These are phyloP conservation scores for Tricharina praecox DNA, from an alignment of 495 filamentous ascomycete species.

Conservation along the genomic window DNA sequence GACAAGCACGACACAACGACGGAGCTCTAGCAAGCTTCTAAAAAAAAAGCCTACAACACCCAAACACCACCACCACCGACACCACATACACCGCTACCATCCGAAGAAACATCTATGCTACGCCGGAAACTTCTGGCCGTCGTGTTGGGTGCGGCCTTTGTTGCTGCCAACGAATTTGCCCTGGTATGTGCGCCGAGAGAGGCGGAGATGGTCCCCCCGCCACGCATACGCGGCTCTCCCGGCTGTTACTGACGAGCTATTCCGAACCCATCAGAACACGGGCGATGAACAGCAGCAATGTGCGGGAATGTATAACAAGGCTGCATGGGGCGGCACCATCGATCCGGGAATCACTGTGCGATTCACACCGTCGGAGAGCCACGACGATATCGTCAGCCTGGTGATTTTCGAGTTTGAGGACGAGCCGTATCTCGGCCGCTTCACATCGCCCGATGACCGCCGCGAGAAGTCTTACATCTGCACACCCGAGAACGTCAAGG, in stretches of 20 bases:
- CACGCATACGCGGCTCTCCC: background rate
- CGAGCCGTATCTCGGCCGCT: conserved; percentile 45
- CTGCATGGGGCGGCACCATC: conserved; percentile 70
- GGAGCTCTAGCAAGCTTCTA: too few relatives aligned
- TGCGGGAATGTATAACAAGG: conserved; percentile 90
- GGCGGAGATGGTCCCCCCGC: too few relatives aligned
- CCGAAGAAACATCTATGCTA: background rate
- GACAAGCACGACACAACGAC: too few relatives aligned
- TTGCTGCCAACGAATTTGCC: background rate
- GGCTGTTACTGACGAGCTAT: background rate
- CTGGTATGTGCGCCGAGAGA: background rate
- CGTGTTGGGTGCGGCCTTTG: background rate
- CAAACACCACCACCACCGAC: too few relatives aligned
- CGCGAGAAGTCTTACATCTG: conserved; percentile 56
- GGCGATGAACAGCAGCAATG: conserved; percentile 68
- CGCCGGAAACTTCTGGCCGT: background rate
- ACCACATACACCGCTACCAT: background rate
- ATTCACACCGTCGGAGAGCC: conserved; percentile 46
- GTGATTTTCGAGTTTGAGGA: conserved; percentile 92
- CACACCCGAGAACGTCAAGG: conserved; percentile 47
- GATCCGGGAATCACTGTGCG: conserved; percentile 79
- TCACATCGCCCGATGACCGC: conserved; percentile 2
- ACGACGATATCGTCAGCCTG: conserved; percentile 60
- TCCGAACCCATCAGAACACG: background rate
- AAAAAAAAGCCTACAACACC: too few relatives aligned